phyloP scores from a whole-genome alignment of 2,329 filamentous ascomycete genomes.

The Leptosphaerulina australis region DNA sequence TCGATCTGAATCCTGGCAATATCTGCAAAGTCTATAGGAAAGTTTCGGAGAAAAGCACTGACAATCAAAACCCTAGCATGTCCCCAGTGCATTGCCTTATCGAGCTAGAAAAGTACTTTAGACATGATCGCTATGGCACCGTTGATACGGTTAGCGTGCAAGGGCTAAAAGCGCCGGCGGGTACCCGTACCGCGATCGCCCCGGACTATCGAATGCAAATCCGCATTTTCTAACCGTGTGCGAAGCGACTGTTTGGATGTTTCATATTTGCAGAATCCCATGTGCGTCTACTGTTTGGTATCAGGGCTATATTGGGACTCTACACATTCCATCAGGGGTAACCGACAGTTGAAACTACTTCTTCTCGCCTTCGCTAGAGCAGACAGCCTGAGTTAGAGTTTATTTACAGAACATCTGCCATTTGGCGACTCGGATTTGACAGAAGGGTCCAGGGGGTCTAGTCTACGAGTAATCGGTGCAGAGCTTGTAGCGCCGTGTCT shows the following conservation, averaged over 20 bases:
- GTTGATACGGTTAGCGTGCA: slow-evolving; percentile 11
- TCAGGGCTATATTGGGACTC: slow-evolving; percentile 14
- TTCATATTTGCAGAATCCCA: slow-evolving; percentile 2
- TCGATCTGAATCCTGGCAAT: neutral
- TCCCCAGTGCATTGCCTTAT: neutral
- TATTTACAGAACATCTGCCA: neutral
- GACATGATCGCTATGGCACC: slow-evolving; percentile 1
- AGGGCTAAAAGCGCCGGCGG: slow-evolving; percentile 3
- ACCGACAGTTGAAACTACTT: slow-evolving; percentile 1
- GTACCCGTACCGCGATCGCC: slow-evolving; percentile 17
- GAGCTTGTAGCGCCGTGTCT: neutral
- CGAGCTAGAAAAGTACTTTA: slow-evolving; percentile 1
- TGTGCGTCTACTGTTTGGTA: slow-evolving; percentile 19
- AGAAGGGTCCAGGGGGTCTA: neutral
- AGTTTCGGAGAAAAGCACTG: neutral
- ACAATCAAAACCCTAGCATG: neutral
- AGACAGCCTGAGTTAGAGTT: neutral
- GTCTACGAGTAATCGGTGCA: slow-evolving; percentile 10
- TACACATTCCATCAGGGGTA: neutral
- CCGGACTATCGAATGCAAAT: slow-evolving; percentile 12
- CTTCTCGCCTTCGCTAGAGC: slow-evolving; percentile 4
- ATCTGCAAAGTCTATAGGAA: slow-evolving; percentile 1
- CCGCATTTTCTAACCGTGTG: slow-evolving; percentile 5
- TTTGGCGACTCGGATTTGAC: neutral
- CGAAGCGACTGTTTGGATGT: slow-evolving; percentile 12